Conservation (phyloP, 2,329 filamentous ascomycete genomes). For the Penicillium sp. region DNA sequence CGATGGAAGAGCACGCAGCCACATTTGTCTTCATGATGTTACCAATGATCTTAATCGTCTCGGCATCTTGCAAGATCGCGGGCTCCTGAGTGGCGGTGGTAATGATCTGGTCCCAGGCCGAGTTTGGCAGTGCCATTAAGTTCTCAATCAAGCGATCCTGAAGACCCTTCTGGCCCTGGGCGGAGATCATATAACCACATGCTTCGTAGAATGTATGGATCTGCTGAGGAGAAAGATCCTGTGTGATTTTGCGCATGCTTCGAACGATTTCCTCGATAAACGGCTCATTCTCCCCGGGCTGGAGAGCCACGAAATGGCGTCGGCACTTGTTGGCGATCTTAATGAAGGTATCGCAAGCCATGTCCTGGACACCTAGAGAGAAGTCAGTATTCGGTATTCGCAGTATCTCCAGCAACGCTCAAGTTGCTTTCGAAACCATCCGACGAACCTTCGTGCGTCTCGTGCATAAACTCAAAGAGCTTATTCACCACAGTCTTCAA, state of each 20-base stretch:
- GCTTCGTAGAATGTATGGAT: constrained; percentile 99
- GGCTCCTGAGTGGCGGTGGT: constrained; percentile 78
- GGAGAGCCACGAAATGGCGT: constrained; percentile 91
- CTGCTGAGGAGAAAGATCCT: constrained; percentile 90
- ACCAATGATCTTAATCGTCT: constrained; percentile 96
- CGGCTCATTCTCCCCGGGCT: constrained; percentile 87
- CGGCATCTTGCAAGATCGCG: constrained; percentile 77
- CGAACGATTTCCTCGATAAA: constrained; percentile 99
- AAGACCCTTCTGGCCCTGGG: constrained; percentile 88
- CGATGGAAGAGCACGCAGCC: constrained; percentile 93
- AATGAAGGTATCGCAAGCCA: constrained; percentile 99
- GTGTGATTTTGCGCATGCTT: constrained; percentile 92
- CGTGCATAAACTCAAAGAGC: constrained; percentile 99
- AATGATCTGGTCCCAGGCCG: constrained; percentile 94
- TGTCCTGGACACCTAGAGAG: constrained; percentile 80
- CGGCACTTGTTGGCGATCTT: constrained; percentile 99
- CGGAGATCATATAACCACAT: constrained; percentile 98
- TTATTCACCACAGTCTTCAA: constrained; percentile 99
- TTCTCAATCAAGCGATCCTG: constrained; percentile 89
- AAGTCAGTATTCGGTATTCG: constrained; percentile 15
- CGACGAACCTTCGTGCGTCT: constrained; percentile 88
- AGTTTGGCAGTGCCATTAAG: constrained; percentile 87
- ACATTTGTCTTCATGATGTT: constrained; percentile 99
- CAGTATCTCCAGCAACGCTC: too few species aligned
- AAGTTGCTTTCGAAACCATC: too few species aligned